Evolutionary conservation across 495 filamentous ascomycete species (phyloP), one percentile per base, ranked within the genome.

Genomic region (Usnea hakonensis): DNA sequence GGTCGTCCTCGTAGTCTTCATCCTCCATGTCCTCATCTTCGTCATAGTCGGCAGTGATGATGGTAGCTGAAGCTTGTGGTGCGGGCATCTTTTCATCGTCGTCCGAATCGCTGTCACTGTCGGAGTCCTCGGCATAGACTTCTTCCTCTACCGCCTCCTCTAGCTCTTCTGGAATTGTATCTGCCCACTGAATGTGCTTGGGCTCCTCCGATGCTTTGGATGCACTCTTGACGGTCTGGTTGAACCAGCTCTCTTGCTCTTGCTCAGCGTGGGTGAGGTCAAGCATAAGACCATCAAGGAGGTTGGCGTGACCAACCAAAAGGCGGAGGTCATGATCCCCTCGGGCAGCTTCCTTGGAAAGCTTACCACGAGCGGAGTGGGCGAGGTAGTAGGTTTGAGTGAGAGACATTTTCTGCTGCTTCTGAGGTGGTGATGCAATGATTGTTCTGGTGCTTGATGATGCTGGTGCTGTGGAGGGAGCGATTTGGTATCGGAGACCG

Each of bases 161-260:
- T 54, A 83, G 46, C 26, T 66, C 63, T 73, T 91, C 90, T 60
- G 83, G 78, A 64, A 92, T 81, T 53, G 83, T 78, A 66, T 96
- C 90, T 48, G 89, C 87, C 90, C 90, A 96, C 84, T 93, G 87
- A 71, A 95, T 85, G 79, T 90, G 90, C 67, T 79, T 80, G 48
- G 86, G 79, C 64, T 83, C 79, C 58, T 80, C 76, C 30, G 71
- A 63, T 3, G 72, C 64, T 71, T 81, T 80, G 62, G 73, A 65
- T 68, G 89, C 90, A 68, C 87, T 88, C 72, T 79, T 84, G 75
- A 97, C 90, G 63, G 89, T 90, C 76, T 93, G 86, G 83, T 97
- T 91, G 86, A 97, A 97, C 95, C 95, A 97, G 58, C 82, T 87
- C 76, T 97, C 94, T 75, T 97, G 94, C 73, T 97, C 91, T 64